Conservation (phyloP, 2,329 filamentous ascomycete genomes). For the Cercospora sesami region DNA sequence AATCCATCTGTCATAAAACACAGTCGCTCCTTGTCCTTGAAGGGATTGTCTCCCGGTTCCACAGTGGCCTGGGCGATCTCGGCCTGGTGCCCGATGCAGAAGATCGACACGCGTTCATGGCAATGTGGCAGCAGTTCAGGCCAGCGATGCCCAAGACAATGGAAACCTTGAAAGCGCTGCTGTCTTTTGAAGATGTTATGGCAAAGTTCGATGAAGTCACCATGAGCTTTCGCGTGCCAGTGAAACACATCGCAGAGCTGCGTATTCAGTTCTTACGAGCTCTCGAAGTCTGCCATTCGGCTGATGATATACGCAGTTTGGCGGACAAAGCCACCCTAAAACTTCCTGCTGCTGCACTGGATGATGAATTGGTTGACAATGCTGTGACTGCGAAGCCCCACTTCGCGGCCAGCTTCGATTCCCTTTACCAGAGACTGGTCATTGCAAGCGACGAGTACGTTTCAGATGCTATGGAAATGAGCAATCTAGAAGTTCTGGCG, state of each 20-base stretch:
- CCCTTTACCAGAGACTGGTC: conserved; percentile 43
- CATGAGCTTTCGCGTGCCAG: conserved; percentile 27
- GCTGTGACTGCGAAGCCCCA: conserved; percentile 39
- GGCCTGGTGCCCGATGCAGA: conserved; percentile 13
- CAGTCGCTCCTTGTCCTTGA: background rate
- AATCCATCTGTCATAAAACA: conserved; percentile 10
- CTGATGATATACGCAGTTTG: conserved; percentile 25
- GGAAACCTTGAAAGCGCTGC: conserved; percentile 41
- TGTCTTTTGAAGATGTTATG: conserved; percentile 49
- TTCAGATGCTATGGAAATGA: background rate
- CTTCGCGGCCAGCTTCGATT: conserved; percentile 50
- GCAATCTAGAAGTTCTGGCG: conserved; percentile 25
- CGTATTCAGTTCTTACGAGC: conserved; percentile 32
- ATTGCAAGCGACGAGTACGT: background rate
- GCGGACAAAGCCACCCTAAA: conserved; percentile 22
- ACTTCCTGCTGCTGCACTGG: conserved; percentile 16
- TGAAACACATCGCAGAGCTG: conserved; percentile 32
- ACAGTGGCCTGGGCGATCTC: conserved; percentile 6
- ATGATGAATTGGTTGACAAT: conserved; percentile 15
- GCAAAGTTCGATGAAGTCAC: conserved; percentile 46
- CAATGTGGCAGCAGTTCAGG: conserved; percentile 63
- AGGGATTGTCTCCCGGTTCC: conserved; percentile 1
- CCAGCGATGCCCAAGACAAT: conserved; percentile 54
- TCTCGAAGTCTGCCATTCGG: conserved; percentile 19
- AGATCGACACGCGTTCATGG: conserved; percentile 27